Evolutionary conservation across 805 yeast species (phyloP), one percentile per base, ranked within the genome.

Genomic region (Metschnikowia amazonensis): DNA sequence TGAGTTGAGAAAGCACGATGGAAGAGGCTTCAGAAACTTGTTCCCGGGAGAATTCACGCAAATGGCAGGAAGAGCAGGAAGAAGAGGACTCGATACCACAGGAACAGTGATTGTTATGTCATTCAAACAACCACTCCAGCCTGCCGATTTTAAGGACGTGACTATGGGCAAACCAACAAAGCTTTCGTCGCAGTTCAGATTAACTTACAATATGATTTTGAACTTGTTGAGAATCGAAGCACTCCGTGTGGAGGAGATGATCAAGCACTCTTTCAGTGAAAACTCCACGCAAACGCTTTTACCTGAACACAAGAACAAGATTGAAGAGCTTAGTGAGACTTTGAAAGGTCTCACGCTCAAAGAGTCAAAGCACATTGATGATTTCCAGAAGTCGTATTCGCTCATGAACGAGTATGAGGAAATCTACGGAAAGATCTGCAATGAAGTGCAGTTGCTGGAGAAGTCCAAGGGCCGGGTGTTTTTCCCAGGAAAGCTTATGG

Each of bases 51-150:
- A 94, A 63, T 94, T 92, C 62, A 94, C 98, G 0, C 99, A 92
- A 67, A 94, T 94, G 99, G 90, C 97, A 0, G 99, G 99, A 36
- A 79, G 99, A 65, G 99, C 99, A 0, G 99, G 99, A 49, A 82
- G 99, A 69, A 82, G 99, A 72, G 99, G 99, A 29, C 69, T 94
- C 52, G 99, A 94, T 70, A 70, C 81, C 17, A 88, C 86, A 0
- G 99, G 99, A 60, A 92, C 97, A 0, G 99, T 94, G 10, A 89
- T 94, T 50, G 81, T 90, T 5, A 89, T 94, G 95, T 75, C 95
- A 2, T 86, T 84, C 58, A 81, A 77, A 40, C 77, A 79, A 21
- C 88, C 94, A 0, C 56, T 84, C 16, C 72, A 73, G 4, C 72
- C 72, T 16, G 60, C 73, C 0, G 77, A 80, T 13, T 80, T 94